Conservation (phyloP, 331 rosid genomes). For the Rosa hybrid region DNA sequence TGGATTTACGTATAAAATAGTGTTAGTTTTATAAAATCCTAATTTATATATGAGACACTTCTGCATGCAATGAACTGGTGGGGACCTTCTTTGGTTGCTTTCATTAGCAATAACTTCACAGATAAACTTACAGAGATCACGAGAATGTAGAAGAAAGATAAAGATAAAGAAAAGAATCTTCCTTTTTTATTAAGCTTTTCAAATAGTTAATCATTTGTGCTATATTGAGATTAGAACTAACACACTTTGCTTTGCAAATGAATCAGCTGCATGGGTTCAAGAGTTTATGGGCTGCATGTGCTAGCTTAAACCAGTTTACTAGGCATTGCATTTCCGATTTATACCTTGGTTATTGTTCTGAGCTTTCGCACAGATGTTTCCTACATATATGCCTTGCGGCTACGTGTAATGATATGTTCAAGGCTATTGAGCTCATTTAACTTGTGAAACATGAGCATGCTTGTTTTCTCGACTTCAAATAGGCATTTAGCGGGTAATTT, state of each 20-base stretch:
- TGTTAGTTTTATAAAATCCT: background rate
- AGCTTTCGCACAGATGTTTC: background rate
- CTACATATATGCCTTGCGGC: background rate
- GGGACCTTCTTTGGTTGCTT: slow-evolving; percentile 9
- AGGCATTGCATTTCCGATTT: background rate
- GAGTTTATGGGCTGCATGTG: slow-evolving; percentile 17
- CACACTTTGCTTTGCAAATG: slow-evolving; percentile 8
- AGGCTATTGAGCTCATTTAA: background rate
- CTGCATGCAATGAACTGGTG: background rate
- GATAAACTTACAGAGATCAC: slow-evolving; percentile 25
- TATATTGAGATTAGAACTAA: slow-evolving; percentile 20
- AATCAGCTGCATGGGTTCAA: background rate
- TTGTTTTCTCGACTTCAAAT: background rate
- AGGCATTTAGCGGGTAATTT: background rate
- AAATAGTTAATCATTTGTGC: background rate
- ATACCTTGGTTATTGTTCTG: background rate
- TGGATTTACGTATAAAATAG: background rate
- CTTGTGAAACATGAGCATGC: background rate
- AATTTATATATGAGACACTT: background rate
- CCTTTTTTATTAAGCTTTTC: background rate
- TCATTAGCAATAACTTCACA: background rate
- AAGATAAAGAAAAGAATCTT: slow-evolving; percentile 13
- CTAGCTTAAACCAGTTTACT: background rate
- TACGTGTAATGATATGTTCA: background rate
- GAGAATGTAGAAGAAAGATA: slow-evolving; percentile 5